Conservation (phyloP, 306 rosid species). For the Styphnolobium japonicum region DNA sequence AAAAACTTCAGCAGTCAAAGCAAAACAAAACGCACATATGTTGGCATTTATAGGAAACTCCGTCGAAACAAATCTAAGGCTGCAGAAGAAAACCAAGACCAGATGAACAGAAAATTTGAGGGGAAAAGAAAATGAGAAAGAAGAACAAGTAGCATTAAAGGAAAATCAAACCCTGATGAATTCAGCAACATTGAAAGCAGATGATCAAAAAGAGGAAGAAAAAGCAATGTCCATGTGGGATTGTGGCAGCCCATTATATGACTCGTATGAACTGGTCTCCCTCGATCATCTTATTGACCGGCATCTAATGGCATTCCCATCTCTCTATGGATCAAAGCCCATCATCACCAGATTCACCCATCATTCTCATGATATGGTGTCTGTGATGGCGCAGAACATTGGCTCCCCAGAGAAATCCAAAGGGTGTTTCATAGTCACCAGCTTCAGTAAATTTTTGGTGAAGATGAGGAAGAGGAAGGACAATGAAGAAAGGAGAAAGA, state of each 20-base stretch:
- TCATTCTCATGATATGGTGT: not conserved
- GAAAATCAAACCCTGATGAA: not conserved
- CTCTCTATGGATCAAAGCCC: conserved; percentile 38
- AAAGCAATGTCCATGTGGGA: conserved; percentile 50
- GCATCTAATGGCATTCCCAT: conserved; percentile 54
- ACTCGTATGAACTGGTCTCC: conserved; percentile 57
- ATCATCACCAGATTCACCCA: conserved; percentile 21
- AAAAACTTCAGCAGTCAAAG: conserved; percentile 10
- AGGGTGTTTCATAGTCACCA: conserved; percentile 1
- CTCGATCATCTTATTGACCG: conserved; percentile 54
- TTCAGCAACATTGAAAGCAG: conserved; percentile 7
- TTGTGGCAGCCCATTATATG: conserved; percentile 78
- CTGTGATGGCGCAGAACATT: not conserved
- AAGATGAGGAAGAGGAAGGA: not conserved
- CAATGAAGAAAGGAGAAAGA: conserved; percentile 13
- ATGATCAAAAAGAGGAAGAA: conserved; percentile 14
- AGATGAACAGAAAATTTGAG: not conserved
- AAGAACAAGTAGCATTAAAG: not conserved
- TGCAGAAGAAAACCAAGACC: not conserved
- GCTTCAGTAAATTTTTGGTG: not conserved
- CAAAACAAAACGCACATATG: not conserved
- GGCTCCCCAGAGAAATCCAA: conserved; percentile 12
- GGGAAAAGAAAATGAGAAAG: not conserved
- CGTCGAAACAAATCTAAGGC: not conserved
- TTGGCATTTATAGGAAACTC: conserved; percentile 18